Evolutionary conservation across 202 grass and related monocot species (phyloP), one percentile per base, ranked within the genome.

Genomic region (Schoenoplectus tabernaemontani): DNA sequence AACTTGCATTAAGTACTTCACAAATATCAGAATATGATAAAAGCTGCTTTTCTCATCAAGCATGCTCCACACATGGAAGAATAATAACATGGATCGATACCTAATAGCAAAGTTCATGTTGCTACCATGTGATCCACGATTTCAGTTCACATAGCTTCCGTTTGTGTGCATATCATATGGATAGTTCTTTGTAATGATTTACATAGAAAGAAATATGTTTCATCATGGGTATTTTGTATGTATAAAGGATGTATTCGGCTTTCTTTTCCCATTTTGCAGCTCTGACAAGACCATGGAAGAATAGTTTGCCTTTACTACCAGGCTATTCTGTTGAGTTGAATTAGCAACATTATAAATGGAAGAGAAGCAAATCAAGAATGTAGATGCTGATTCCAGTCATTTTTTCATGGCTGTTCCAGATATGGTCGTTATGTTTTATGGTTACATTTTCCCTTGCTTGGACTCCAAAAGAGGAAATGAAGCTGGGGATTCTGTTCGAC

Each of bases 361-460:
- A 19, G 23, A 80, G 44, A 80, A 65, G 39, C 15, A 28, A 80
- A 80, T 50, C 34, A 65, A 32, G 47, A 80, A 80, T 64, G 59
- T 64, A 80, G 59, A 38, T 30, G 13, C 28, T 1, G 59, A 33
- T 9, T 64, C 60, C 1, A 82, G 85, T 87, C 83, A 69, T 54
- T 37, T 62, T 74, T 82, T 91, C 82, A 43, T 95, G 65, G 80
- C 82, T 59, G 72, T 81, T 78, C 41, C 86, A 10, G 92, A 69
- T 58, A 81, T 85, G 76, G 90, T 99, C 82, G 57, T 89, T 82
- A 53, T 93, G 59, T 92, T 88, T 65, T 99, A 88, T 65, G 76
- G 85, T 56, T 77, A 91, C 51, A 10, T 96, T 44, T 99, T 88
- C 77, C 87, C 96, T 50, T 99, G 96, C 79, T 88, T 92, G 80